Conservation (phyloP, 2,329 filamentous ascomycete genomes). For the Phialophora expanda region DNA sequence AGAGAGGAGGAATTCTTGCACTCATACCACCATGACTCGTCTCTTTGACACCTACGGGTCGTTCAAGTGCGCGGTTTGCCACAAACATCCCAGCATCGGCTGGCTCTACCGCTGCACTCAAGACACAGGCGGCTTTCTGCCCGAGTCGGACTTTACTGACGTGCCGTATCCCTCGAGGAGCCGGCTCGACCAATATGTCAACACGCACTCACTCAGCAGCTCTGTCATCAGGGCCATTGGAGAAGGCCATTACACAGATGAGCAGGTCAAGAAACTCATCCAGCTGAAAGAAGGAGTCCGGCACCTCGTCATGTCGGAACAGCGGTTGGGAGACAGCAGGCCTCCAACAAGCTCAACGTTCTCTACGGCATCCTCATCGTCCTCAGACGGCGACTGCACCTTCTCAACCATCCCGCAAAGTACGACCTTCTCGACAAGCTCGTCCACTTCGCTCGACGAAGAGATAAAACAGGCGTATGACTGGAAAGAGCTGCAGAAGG, state of each 20-base stretch:
- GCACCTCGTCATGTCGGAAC: slow-evolving; percentile 38
- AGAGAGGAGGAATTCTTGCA: slow-evolving; percentile 56
- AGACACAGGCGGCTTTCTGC: slow-evolving; percentile 59
- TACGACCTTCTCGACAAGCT: slow-evolving; percentile 39
- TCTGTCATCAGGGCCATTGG: slow-evolving; percentile 52
- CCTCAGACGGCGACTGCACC: slow-evolving; percentile 21
- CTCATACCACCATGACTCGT: slow-evolving; percentile 71
- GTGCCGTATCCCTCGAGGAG: slow-evolving; percentile 1
- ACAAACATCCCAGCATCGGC: slow-evolving; percentile 61
- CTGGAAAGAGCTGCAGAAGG: slow-evolving; percentile 35
- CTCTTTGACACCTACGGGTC: slow-evolving; percentile 58
- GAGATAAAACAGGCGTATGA: slow-evolving; percentile 33
- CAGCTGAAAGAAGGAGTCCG: slow-evolving; percentile 49
- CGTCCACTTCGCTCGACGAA: slow-evolving; percentile 33
- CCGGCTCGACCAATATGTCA: slow-evolving; percentile 21
- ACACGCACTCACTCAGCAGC: slow-evolving; percentile 43
- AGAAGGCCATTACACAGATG: slow-evolving; percentile 50
- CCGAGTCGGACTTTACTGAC: slow-evolving; percentile 41
- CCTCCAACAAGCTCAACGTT: slow-evolving; percentile 31
- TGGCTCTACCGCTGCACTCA: slow-evolving; percentile 77
- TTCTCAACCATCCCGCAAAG: slow-evolving; percentile 38
- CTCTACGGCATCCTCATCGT: slow-evolving; percentile 25
- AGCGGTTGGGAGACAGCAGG: slow-evolving; percentile 30
- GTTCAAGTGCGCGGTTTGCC: slow-evolving; percentile 64
- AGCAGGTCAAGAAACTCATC: slow-evolving; percentile 50